Evolutionary conservation across 495 filamentous ascomycete species (phyloP).

Genomic region (Penicillium alfredii): DNA sequence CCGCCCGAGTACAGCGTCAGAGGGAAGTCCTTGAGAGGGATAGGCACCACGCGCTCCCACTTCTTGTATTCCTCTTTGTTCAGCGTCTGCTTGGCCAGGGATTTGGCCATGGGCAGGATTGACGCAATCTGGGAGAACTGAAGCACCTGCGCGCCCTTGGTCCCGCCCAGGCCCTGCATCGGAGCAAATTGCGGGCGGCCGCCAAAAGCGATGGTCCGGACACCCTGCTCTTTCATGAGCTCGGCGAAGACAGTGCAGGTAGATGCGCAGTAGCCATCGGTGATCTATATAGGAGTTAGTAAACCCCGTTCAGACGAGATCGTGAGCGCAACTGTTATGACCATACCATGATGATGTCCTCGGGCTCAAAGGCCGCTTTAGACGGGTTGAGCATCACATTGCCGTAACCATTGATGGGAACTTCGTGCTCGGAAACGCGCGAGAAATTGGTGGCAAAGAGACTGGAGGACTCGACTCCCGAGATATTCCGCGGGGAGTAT

Average conservation of each 20-base stretch:
- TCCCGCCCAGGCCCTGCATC: slow-evolving; percentile 39
- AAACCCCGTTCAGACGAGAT: background rate
- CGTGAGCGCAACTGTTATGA: slow-evolving; percentile 2
- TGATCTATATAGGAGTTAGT: background rate
- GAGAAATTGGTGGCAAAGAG: too few species aligned
- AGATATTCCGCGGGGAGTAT: too few species aligned
- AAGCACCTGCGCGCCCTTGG: slow-evolving; percentile 22
- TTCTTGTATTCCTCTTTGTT: slow-evolving; percentile 4
- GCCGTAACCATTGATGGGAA: slow-evolving; percentile 2
- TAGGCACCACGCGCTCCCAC: background rate
- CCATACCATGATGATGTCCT: slow-evolving; percentile 5
- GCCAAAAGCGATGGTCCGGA: slow-evolving; percentile 44
- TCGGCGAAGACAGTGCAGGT: slow-evolving; percentile 49
- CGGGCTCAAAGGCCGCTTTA: background rate
- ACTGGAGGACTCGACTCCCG: too few species aligned
- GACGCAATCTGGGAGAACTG: background rate
- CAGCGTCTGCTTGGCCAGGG: background rate
- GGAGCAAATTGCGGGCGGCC: slow-evolving; percentile 37
- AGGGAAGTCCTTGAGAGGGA: background rate
- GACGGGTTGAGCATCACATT: background rate
- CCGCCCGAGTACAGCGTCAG: background rate
- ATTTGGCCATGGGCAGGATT: too few species aligned
- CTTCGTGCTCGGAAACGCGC: background rate
- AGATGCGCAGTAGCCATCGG: slow-evolving; percentile 46
- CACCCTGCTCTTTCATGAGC: slow-evolving; percentile 46